phyloP scores from a whole-genome alignment of 176 grass and related monocot genomes.

The Zoysia japonica region DNA sequence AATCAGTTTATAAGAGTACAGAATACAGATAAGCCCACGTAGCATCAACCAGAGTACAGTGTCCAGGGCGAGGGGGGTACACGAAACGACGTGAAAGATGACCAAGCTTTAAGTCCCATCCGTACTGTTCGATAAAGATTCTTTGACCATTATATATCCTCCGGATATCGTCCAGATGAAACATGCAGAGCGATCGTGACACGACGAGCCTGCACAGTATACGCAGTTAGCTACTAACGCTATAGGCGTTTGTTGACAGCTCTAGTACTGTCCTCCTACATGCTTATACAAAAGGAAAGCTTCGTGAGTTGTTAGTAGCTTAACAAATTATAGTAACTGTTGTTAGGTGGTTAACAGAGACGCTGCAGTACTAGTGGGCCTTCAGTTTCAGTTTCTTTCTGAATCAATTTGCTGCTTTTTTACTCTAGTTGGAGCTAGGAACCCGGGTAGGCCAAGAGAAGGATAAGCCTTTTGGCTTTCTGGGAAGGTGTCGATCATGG shows the following conservation, averaged over 20 bases:
- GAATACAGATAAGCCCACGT: constrained; percentile 10
- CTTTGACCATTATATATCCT: constrained; percentile 31
- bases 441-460: too few species aligned
- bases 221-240: background rate
- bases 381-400: background rate
- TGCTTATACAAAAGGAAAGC: constrained; percentile 3
- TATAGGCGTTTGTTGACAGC: background rate
- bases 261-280: background rate
- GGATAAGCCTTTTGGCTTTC: too few species aligned
- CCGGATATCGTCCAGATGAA: constrained; percentile 11
- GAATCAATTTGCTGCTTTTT: background rate
- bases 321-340: background rate
- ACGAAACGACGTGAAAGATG: constrained; percentile 34
- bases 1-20: background rate
- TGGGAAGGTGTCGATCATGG: too few species aligned
- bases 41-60: background rate
- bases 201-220: background rate
- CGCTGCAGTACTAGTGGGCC: background rate
- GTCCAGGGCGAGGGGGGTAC: background rate
- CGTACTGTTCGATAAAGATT: constrained; percentile 31
- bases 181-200: background rate
- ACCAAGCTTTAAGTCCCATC: constrained; percentile 42
- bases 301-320: background rate
- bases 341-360: constrained; percentile 30
- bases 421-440: background rate